Conservation (phyloP, 768 basidiomycete species). For the Sarcodon aspratus region DNA sequence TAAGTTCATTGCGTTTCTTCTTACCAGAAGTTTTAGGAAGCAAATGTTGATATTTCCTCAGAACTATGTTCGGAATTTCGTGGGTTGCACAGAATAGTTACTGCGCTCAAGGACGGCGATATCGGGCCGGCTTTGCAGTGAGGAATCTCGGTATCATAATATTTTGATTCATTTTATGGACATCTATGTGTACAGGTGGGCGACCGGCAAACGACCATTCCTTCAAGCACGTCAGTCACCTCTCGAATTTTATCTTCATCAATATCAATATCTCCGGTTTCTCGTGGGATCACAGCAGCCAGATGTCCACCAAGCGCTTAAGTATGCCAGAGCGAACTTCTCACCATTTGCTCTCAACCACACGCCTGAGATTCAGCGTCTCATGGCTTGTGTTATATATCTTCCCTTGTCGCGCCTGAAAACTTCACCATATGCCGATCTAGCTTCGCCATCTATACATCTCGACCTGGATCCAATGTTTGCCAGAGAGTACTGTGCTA, state of each 20-base stretch:
- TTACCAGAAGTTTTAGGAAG: slow-evolving; percentile 41
- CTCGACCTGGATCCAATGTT: slow-evolving; percentile 75
- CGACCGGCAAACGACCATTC: slow-evolving; percentile 49
- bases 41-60: slow-evolving; percentile 40
- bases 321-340: slow-evolving; percentile 64
- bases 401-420: slow-evolving; percentile 59
- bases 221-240: slow-evolving; percentile 62
- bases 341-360: slow-evolving; percentile 54
- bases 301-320: slow-evolving; percentile 46
- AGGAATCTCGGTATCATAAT: slow-evolving; percentile 32
- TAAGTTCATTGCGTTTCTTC: not conserved
- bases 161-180: not conserved
- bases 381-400: slow-evolving; percentile 60
- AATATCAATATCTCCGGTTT: slow-evolving; percentile 79
- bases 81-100: slow-evolving; percentile 63
- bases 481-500: slow-evolving; percentile 81
- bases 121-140: slow-evolving; percentile 54
- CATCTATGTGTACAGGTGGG: slow-evolving; percentile 55
- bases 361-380: slow-evolving; percentile 49
- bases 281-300: slow-evolving; percentile 53
- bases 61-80: slow-evolving; percentile 46
- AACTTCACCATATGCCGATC: slow-evolving; percentile 62
- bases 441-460: slow-evolving; percentile 63
- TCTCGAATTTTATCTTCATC: slow-evolving; percentile 84
- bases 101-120: slow-evolving; percentile 51